Evolutionary conservation across 2,329 filamentous ascomycete species (phyloP).

Genomic region (Fusarium zealandicum): DNA sequence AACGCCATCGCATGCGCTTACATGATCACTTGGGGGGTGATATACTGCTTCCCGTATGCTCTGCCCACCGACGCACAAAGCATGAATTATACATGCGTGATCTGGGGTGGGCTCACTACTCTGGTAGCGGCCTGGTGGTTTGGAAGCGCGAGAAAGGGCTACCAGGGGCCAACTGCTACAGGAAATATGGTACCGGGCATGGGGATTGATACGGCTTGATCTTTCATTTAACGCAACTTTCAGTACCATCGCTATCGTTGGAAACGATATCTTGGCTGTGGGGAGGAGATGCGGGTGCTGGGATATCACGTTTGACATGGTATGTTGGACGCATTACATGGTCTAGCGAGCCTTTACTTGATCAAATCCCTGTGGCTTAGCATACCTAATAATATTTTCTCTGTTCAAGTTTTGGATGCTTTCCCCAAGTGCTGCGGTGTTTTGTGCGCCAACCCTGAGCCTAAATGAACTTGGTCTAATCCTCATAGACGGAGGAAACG

Average conservation of each 20-base stretch:
- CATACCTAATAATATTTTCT: not conserved
- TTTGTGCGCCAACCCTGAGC: too few species aligned
- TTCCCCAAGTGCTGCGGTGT: too few species aligned
- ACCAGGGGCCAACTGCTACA: constrained; percentile 35
- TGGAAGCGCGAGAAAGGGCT: constrained; percentile 39
- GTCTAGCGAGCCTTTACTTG: not conserved
- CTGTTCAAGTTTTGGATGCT: not conserved
- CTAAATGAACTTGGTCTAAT: too few species aligned
- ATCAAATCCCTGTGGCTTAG: too few species aligned
- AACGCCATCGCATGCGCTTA: constrained; percentile 62
- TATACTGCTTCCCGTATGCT: constrained; percentile 66
- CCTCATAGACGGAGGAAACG: too few species aligned
- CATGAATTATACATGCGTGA: constrained; percentile 62
- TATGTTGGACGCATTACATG: not conserved
- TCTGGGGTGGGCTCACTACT: constrained; percentile 52
- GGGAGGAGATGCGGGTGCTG: not conserved
- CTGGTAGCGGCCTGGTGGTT: constrained; percentile 54
- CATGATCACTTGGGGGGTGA: constrained; percentile 66
- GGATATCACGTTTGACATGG: not conserved
- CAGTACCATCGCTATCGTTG: not conserved
- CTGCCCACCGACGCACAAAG: constrained; percentile 53
- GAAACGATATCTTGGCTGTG: not conserved
- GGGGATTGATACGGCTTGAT: constrained; percentile 29
- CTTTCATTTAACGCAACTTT: not conserved
- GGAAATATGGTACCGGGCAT: constrained; percentile 33